These are phyloP conservation scores for Fistulinella prunicolor DNA, from an alignment of 768 basidiomycete genomes.

Conservation along the genomic window DNA sequence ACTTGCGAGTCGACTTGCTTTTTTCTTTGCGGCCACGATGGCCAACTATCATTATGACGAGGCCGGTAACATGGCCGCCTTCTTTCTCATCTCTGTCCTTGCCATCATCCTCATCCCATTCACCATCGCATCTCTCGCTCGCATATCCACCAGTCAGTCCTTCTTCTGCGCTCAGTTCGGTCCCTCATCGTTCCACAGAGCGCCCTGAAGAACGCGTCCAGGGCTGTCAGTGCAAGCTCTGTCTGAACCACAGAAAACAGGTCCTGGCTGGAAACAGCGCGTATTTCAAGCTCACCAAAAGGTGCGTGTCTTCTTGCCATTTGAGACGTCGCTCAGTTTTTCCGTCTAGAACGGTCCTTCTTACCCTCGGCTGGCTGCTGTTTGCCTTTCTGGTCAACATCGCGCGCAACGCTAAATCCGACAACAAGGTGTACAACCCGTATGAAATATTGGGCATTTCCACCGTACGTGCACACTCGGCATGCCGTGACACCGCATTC, in stretches of 20 bases:
- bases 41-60: slow-evolving; percentile 86
- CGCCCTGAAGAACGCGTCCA: slow-evolving; percentile 28
- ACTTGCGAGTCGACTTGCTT: background rate
- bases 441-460: slow-evolving; percentile 88
- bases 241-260: slow-evolving; percentile 51
- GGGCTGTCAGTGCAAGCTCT: slow-evolving; percentile 63
- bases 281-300: slow-evolving; percentile 47
- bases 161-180: background rate
- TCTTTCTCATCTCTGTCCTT: slow-evolving; percentile 90
- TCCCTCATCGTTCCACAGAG: slow-evolving; percentile 25
- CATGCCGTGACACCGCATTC: background rate
- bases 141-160: slow-evolving; percentile 42
- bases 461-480: slow-evolving; percentile 32
- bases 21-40: slow-evolving; percentile 41
- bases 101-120: slow-evolving; percentile 78
- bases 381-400: slow-evolving; percentile 69
- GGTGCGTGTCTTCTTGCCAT: slow-evolving; percentile 35
- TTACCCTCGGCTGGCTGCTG: slow-evolving; percentile 70
- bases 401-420: slow-evolving; percentile 50
- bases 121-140: slow-evolving; percentile 52
- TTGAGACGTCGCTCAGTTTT: background rate
- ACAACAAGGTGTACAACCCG: slow-evolving; percentile 83
- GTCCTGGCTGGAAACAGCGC: slow-evolving; percentile 42
- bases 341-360: slow-evolving; percentile 49
- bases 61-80: slow-evolving; percentile 80